Percentiles rank a stretch among this genome's conserved stretches.
Evolutionary conservation across 257 asterid species (phyloP).

Genomic region (Solanum rostratum): DNA sequence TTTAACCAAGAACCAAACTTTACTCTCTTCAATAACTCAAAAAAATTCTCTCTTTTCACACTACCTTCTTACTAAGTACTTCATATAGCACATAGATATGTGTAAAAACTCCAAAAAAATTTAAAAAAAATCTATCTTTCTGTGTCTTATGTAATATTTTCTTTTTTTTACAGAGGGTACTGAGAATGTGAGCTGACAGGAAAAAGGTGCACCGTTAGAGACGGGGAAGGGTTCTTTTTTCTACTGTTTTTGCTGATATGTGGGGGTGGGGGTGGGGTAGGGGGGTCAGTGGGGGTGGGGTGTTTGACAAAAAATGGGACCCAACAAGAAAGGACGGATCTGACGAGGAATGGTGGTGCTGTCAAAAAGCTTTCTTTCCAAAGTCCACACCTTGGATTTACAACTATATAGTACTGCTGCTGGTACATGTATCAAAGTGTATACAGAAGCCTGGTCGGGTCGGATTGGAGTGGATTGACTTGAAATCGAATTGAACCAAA

Average conservation of each 20-base stretch:
- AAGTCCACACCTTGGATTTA: neutral
- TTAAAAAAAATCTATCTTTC: neutral
- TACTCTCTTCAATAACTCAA: neutral
- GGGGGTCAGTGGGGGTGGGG: neutral
- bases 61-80: neutral
- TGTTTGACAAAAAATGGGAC: slow-evolving; percentile 12
- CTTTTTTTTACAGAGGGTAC: neutral
- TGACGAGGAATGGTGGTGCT: slow-evolving; percentile 17
- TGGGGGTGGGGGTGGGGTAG: neutral
- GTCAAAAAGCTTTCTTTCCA: neutral
- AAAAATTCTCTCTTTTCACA: neutral
- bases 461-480: neutral
- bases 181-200: slow-evolving; percentile 26
- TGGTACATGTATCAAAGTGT: neutral
- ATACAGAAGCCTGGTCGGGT: too few relatives aligned
- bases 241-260: neutral
- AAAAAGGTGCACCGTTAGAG: neutral
- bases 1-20: neutral
- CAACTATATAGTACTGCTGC: neutral
- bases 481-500: neutral
- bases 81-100: neutral
- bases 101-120: neutral
- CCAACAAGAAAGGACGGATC: slow-evolving; percentile 20
- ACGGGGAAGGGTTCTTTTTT: neutral
- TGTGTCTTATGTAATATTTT: neutral